Conservation (phyloP, 495 filamentous ascomycete species). For the Darksidea phi region DNA sequence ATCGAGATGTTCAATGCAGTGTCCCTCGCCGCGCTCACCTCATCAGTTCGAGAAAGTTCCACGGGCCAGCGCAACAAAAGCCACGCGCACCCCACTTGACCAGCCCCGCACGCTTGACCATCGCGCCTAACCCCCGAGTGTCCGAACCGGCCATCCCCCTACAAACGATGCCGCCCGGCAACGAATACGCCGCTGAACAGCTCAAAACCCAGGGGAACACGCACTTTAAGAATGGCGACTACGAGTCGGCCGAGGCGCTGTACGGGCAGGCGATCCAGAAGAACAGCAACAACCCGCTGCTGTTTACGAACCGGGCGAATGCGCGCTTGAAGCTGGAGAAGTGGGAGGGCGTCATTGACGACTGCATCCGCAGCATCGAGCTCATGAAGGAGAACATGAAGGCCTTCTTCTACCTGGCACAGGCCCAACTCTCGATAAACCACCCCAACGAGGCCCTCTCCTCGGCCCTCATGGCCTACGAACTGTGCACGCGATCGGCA, state of each 20-base stretch:
- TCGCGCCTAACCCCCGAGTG: not conserved
- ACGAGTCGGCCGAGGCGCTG: constrained; percentile 65
- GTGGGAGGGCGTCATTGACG: constrained; percentile 75
- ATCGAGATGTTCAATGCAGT: no score
- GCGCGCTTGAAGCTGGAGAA: constrained; percentile 69
- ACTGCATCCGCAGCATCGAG: constrained; percentile 71
- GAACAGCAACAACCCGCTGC: constrained; percentile 59
- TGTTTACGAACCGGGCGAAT: constrained; percentile 89
- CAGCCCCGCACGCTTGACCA: not conserved
- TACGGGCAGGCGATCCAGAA: constrained; percentile 79
- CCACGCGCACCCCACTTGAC: not conserved
- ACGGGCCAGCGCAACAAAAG: no score
- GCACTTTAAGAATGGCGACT: constrained; percentile 59
- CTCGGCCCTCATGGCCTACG: constrained; percentile 71
- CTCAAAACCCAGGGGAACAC: constrained; percentile 46
- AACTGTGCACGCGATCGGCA: constrained; percentile 56
- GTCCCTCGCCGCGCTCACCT: no score
- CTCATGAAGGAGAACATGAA: constrained; percentile 70
- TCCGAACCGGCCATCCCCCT: not conserved
- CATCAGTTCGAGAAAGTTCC: no score
- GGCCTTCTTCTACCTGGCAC: constrained; percentile 75
- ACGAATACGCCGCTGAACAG: constrained; percentile 41
- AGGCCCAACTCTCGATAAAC: constrained; percentile 73
- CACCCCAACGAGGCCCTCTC: constrained; percentile 73
- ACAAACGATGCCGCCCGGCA: constrained; percentile 7